Evolutionary conservation across 2,329 filamentous ascomycete species (phyloP).

Genomic region (Xylaria sp.): DNA sequence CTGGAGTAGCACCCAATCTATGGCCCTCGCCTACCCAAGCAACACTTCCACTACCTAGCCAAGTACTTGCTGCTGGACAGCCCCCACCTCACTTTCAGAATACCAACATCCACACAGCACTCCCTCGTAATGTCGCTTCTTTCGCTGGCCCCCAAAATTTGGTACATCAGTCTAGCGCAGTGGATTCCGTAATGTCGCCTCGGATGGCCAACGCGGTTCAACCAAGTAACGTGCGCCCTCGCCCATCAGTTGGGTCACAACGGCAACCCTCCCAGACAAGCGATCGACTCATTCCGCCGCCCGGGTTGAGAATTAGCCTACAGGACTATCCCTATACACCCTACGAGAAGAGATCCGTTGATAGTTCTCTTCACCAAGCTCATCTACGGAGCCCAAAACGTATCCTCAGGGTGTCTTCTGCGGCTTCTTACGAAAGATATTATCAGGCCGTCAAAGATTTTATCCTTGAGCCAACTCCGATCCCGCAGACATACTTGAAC

Average conservation of each 20-base stretch:
- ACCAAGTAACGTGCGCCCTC: constrained; percentile 20
- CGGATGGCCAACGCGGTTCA: constrained; percentile 17
- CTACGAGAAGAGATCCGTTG: constrained; percentile 56
- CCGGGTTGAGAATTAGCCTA: constrained; percentile 38
- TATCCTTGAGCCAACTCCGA: constrained; percentile 58
- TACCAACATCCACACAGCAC: not conserved
- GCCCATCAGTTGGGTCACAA: constrained; percentile 1
- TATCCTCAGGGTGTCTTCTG: constrained; percentile 42
- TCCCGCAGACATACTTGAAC: constrained; percentile 54
- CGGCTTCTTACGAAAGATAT: constrained; percentile 50
- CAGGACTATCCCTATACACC: constrained; percentile 56
- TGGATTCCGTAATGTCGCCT: constrained; percentile 14
- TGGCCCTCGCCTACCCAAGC: constrained; percentile 25
- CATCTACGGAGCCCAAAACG: constrained; percentile 61
- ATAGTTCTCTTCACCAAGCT: constrained; percentile 60
- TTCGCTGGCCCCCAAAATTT: not conserved
- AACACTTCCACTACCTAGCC: constrained; percentile 4
- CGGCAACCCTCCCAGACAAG: constrained; percentile 6
- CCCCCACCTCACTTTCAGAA: constrained; percentile 27
- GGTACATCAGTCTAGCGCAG: constrained; percentile 1
- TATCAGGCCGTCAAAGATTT: constrained; percentile 70
- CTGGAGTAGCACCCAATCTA: constrained; percentile 22
- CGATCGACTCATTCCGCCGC: constrained; percentile 43
- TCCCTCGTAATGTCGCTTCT: constrained; percentile 5
- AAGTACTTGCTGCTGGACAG: not conserved